phyloP scores from a whole-genome alignment of 1,284 basidiomycete genomes.

The Calocybe gambosa region DNA sequence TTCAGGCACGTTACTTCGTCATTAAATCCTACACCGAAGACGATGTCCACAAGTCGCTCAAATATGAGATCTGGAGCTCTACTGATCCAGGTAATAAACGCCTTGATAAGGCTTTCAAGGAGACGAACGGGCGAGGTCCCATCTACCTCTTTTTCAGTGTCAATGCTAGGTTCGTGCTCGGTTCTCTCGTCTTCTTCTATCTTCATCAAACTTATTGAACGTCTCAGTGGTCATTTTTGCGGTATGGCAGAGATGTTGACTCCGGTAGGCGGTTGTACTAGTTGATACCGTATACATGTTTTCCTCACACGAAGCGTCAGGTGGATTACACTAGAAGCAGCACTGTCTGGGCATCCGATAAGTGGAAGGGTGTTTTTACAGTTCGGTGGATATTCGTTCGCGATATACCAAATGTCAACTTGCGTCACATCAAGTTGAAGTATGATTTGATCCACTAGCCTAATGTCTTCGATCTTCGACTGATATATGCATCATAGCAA shows the following conservation, averaged over 20 bases:
- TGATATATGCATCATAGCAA: constrained; percentile 49
- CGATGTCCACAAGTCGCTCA: constrained; percentile 93
- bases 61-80: constrained; percentile 96
- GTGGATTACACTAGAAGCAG: constrained; percentile 82
- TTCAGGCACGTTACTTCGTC: constrained; percentile 85
- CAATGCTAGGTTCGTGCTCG: constrained; percentile 64
- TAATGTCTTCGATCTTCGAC: constrained; percentile 8
- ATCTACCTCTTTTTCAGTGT: constrained; percentile 97
- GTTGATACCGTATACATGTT: background rate
- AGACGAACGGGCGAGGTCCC: constrained; percentile 77
- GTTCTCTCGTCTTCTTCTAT: background rate
- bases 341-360: constrained; percentile 96
- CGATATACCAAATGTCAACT: constrained; percentile 84
- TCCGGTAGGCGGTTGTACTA: constrained; percentile 40
- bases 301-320: constrained; percentile 24
- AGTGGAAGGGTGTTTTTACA: constrained; percentile 97
- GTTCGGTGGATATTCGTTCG: constrained; percentile 94
- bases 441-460: constrained; percentile 28
- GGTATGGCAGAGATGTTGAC: constrained; percentile 97
- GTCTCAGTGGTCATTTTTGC: constrained; percentile 83
- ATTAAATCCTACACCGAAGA: constrained; percentile 98
- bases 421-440: constrained; percentile 83
- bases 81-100: constrained; percentile 95
- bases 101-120: constrained; percentile 92
- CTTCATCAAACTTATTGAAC: constrained; percentile 3